Percentiles rank a stretch among this genome's conserved stretches.
Conservation (phyloP, 2,329 filamentous ascomycete species). For the Byssothecium circinans region DNA sequence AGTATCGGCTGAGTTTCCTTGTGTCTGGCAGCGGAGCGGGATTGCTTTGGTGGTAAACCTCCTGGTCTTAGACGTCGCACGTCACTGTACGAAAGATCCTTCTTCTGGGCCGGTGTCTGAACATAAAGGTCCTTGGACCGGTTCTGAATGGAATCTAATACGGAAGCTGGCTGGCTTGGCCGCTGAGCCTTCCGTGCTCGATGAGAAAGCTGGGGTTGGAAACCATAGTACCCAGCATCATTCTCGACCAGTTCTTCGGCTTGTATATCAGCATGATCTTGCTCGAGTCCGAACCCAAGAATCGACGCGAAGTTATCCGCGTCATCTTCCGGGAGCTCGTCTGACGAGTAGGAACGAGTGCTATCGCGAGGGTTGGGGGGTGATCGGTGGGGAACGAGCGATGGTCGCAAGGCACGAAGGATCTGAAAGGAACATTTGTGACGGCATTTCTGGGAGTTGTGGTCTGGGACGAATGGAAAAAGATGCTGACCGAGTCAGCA, state of each 20-base stretch:
- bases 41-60: neutral
- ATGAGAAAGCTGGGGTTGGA: conserved; percentile 16
- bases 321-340: neutral
- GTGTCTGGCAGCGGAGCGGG: neutral
- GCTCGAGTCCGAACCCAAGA: neutral
- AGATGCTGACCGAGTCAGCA: conserved; percentile 3
- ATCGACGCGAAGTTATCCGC: neutral
- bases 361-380: neutral
- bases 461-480: neutral
- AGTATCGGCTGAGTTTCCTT: neutral
- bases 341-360: neutral
- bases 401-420: neutral
- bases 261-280: neutral
- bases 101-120: conserved; percentile 8
- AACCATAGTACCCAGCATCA: neutral
- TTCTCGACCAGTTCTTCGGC: neutral
- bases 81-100: conserved; percentile 17
- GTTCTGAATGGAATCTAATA: conserved; percentile 24
- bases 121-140: conserved; percentile 23
- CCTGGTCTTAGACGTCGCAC: conserved; percentile 3
- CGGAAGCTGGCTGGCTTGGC: conserved; percentile 20
- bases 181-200: conserved; percentile 20
- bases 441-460: neutral
- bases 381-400: neutral
- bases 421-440: neutral